These are phyloP conservation scores for Peniophora sp. DNA, from an alignment of 1,284 basidiomycete species.

Conservation along the genomic window DNA sequence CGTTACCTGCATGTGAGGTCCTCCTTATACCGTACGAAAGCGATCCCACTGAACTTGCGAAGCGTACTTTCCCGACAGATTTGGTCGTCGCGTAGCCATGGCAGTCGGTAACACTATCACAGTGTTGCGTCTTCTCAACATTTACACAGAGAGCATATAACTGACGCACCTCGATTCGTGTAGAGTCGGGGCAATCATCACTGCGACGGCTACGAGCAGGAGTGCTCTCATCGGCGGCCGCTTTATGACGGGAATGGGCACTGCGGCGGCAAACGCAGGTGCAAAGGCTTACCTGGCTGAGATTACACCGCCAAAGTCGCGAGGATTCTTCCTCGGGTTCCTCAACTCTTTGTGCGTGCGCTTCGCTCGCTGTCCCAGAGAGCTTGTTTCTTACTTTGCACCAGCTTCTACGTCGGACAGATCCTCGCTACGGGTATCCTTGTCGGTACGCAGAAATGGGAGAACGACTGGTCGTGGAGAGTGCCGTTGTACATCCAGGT, in stretches of 20 bases:
- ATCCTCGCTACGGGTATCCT: constrained; percentile 43
- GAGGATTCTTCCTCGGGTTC: constrained; percentile 45
- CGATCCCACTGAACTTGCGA: neutral
- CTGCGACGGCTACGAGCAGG: constrained; percentile 35
- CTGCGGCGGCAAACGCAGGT: constrained; percentile 34
- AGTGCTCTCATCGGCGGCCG: constrained; percentile 42
- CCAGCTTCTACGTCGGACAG: constrained; percentile 47
- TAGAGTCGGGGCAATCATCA: constrained; percentile 38
- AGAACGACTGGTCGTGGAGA: constrained; percentile 38
- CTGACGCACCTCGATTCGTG: neutral
- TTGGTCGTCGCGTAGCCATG: constrained; percentile 48
- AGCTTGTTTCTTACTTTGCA: neutral
- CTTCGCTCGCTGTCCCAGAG: neutral
- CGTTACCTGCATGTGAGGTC: constrained; percentile 34
- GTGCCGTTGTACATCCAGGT: constrained; percentile 43
- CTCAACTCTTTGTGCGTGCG: constrained; percentile 39
- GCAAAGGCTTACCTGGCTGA: constrained; percentile 48
- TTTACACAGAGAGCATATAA: neutral
- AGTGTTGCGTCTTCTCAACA: constrained; percentile 21
- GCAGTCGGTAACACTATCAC: constrained; percentile 39
- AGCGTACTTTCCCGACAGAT: constrained; percentile 41
- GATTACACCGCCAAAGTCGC: constrained; percentile 38
- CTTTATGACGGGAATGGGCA: constrained; percentile 41
- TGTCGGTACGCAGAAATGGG: constrained; percentile 38
- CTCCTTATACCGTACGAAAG: constrained; percentile 5